Evolutionary conservation across 192 early-diverging fungal genomes (phyloP).

Genomic region (Podila verticillata): DNA sequence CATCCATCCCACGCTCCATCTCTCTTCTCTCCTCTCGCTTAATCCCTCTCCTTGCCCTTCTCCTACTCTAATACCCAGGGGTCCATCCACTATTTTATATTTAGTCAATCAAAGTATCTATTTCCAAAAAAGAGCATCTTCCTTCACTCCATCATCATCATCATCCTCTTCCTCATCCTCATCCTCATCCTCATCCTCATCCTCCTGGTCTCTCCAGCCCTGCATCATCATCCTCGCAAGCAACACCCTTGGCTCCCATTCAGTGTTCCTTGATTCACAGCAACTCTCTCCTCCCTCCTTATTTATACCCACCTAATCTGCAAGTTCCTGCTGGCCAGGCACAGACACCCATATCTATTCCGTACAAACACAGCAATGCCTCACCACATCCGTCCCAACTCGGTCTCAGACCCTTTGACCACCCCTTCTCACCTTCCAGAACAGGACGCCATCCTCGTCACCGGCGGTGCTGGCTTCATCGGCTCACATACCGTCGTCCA

Average conservation of each 20-base stretch:
- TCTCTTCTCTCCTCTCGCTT: neutral
- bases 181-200: neutral
- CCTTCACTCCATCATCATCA: constrained; percentile 6
- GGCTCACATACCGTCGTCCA: constrained; percentile 92
- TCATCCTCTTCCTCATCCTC: neutral
- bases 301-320: neutral
- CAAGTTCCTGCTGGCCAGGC: constrained; percentile 4
- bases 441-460: constrained; percentile 63
- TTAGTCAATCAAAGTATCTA: neutral
- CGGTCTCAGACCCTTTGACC: neutral
- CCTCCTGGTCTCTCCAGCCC: too few relatives aligned
- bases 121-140: neutral
- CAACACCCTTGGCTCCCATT: neutral
- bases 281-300: neutral
- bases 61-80: neutral
- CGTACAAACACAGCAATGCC: neutral
- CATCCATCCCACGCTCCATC: neutral
- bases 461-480: constrained; percentile 89
- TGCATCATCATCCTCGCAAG: neutral
- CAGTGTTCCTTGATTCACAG: neutral
- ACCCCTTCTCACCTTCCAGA: neutral
- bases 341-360: neutral
- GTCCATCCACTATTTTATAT: neutral
- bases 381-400: neutral
- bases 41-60: neutral